These are phyloP conservation scores for Myxozyma mucilagina DNA, from an alignment of 805 yeast genomes.

Conservation along the genomic window DNA sequence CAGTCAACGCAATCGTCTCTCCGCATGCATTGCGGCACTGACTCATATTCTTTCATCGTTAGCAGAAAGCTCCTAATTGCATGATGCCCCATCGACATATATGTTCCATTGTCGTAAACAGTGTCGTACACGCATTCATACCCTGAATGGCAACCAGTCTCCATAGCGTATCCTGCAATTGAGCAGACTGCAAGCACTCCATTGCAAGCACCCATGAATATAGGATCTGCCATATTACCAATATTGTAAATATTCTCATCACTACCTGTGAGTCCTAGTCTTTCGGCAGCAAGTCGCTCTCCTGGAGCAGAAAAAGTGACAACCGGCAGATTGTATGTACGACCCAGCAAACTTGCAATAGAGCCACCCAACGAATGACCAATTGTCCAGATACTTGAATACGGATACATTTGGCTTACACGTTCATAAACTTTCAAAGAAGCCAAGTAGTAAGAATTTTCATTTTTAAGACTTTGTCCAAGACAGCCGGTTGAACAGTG, in stretches of 20 bases:
- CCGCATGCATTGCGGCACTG: slow-evolving; percentile 63
- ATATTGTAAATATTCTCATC: slow-evolving; percentile 89
- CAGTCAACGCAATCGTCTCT: slow-evolving; percentile 26
- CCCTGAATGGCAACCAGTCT: slow-evolving; percentile 91
- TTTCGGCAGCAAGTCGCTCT: slow-evolving; percentile 74
- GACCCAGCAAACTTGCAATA: slow-evolving; percentile 72
- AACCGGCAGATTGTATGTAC: slow-evolving; percentile 87
- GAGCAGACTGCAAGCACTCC: slow-evolving; percentile 90
- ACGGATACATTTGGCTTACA: slow-evolving; percentile 66
- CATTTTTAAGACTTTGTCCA: slow-evolving; percentile 68
- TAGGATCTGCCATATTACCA: slow-evolving; percentile 97
- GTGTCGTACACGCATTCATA: slow-evolving; percentile 84
- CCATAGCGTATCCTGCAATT: slow-evolving; percentile 95
- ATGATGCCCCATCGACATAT: slow-evolving; percentile 82
- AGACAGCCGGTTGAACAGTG: slow-evolving; percentile 87
- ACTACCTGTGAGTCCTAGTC: slow-evolving; percentile 85
- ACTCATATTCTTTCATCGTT: slow-evolving; percentile 68
- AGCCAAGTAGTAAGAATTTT: slow-evolving; percentile 82
- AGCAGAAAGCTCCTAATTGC: slow-evolving; percentile 87
- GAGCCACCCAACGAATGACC: slow-evolving; percentile 97
- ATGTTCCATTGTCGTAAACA: slow-evolving; percentile 88
- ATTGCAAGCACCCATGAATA: slow-evolving; percentile 93
- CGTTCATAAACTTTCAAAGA: slow-evolving; percentile 73
- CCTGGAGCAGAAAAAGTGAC: slow-evolving; percentile 95
- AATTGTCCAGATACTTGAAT: slow-evolving; percentile 78